Base-by-base conservation (phyloP, 2,329 filamentous ascomycete species). In the Neonectria hederae region DNA sequence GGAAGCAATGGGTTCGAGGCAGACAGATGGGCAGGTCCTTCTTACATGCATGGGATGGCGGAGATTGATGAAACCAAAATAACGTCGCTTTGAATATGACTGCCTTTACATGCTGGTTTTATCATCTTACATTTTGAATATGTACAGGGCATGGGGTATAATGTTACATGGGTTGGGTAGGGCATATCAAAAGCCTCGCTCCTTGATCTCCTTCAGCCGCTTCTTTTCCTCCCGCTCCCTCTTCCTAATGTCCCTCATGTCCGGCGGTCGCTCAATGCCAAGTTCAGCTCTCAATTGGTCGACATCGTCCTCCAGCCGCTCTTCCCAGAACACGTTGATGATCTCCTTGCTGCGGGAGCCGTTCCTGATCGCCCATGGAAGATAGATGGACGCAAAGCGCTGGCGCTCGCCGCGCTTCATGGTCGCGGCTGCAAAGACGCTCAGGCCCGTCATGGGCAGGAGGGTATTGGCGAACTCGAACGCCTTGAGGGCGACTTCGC, bases 261-360 rank as follows among this genome's bases (percentile, higher is more conserved):
- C 94, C 8, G 94, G 93, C 38, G 96, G 96, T 76, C 88, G 89
- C 82, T 98, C 93, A 59, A 99, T 94, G 2, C 92, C 90, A 72
- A 99, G 77, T 76, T 94, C 86, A 5, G 75, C 78, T 69, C 96
- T 86, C 76, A 99, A 76, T 69, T 90, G 92, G 55, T 88, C 85
- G 26, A 97, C 92, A 78, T 97, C 90, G 62, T 89, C 92, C 81
- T 94, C 90, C 70, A 99, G 80, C 81, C 95, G 87, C 83, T 98
- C 93, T 80, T 99, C 96, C 96, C 96, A 99, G 76, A 97, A 99
- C 1, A 99, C 90, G 78, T 97, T 97, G 70, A 99, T 94, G 35
- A 98, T 83, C 75, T 97, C 92, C 73, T 91, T 88, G 52, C 89
- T 86, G 59, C 86, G 82, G 68, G 93, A 78, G 14, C 96, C 96